These are phyloP conservation scores for Theobroma cacao DNA, from an alignment of 345 rosid genomes.

Conservation along the genomic window DNA sequence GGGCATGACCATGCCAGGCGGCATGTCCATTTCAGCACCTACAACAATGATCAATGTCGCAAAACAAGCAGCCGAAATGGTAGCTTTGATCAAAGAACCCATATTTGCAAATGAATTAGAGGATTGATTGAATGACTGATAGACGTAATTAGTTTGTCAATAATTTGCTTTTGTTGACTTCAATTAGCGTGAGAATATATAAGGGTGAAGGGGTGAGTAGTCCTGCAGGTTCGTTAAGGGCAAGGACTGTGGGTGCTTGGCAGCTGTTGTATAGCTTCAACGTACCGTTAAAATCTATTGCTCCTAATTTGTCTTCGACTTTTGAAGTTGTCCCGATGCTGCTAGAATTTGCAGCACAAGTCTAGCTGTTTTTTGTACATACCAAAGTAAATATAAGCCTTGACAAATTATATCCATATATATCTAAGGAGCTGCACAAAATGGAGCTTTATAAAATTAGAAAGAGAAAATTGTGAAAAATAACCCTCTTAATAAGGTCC, in stretches of 20 bases:
- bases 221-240: background rate
- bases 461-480: too few relatives aligned
- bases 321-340: background rate
- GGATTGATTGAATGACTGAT: background rate
- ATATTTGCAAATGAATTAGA: background rate
- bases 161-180: background rate
- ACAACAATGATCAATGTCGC: background rate
- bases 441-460: too few relatives aligned
- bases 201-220: background rate
- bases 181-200: background rate
- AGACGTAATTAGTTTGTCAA: background rate
- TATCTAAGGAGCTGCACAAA: too few relatives aligned
- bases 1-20: constrained; percentile 4
- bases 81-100: background rate
- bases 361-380: background rate
- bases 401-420: too few relatives aligned
- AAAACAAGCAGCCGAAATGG: background rate
- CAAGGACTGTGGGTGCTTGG: background rate
- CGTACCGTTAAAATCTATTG: background rate
- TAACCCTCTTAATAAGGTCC: too few relatives aligned
- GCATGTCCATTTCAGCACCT: background rate
- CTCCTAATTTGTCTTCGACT: background rate
- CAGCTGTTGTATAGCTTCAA: background rate
- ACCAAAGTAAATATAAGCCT: background rate
- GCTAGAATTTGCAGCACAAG: background rate